These are phyloP conservation scores for Sporothrix inflata DNA, from an alignment of 2,329 filamentous ascomycete species.

Conservation along the genomic window DNA sequence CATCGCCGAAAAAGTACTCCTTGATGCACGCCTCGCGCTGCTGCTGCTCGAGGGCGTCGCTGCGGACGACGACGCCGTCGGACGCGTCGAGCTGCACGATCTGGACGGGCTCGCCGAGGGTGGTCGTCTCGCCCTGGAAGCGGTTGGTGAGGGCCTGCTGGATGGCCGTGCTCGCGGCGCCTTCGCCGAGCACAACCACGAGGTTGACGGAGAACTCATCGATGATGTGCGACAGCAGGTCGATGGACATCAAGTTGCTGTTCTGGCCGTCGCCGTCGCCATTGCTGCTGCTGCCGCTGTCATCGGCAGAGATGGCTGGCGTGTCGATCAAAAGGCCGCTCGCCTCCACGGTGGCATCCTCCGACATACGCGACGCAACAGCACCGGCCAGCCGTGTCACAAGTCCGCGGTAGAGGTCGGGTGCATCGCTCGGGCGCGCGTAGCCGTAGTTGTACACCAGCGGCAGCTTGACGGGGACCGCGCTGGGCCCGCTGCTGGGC, in stretches of 20 bases:
- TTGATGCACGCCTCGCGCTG: constrained; percentile 76
- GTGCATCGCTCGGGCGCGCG: constrained; percentile 71
- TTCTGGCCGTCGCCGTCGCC: constrained; percentile 40
- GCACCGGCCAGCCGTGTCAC: constrained; percentile 77
- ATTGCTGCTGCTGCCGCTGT: background rate
- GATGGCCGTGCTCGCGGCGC: constrained; percentile 54
- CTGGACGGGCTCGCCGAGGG: constrained; percentile 68
- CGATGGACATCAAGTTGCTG: constrained; percentile 56
- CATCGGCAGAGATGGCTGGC: constrained; percentile 63
- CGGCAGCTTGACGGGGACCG: constrained; percentile 87
- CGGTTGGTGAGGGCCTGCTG: constrained; percentile 73
- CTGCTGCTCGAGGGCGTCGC: constrained; percentile 73
- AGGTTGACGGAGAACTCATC: constrained; percentile 71
- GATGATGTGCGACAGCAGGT: constrained; percentile 77
- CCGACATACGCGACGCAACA: constrained; percentile 74
- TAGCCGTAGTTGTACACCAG: constrained; percentile 88
- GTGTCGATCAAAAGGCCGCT: constrained; percentile 87
- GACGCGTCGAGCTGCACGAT: constrained; percentile 83
- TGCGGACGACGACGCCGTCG: constrained; percentile 78
- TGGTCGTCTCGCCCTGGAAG: constrained; percentile 61
- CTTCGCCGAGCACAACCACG: constrained; percentile 78
- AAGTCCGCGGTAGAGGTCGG: constrained; percentile 72
- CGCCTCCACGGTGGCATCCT: constrained; percentile 70
- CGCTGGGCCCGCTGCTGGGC: constrained; percentile 86
- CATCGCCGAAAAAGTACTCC: constrained; percentile 92